These are phyloP conservation scores for Xylariaceae sp. DNA, from an alignment of 2,329 filamentous ascomycete genomes.

Conservation along the genomic window DNA sequence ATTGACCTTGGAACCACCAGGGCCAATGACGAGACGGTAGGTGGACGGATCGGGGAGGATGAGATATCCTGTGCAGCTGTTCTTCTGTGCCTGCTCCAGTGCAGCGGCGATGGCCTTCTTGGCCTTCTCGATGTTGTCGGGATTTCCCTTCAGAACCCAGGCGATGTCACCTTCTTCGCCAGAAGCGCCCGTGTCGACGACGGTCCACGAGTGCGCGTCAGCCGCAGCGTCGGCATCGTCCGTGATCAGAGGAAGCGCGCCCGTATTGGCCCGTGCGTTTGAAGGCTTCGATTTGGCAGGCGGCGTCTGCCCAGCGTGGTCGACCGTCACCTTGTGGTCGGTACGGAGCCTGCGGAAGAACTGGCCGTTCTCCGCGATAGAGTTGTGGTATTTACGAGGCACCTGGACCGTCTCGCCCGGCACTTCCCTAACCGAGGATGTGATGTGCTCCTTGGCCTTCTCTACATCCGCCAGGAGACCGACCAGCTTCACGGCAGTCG, in stretches of 20 bases:
- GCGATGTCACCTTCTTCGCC: slow-evolving; percentile 66
- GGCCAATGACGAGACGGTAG: slow-evolving; percentile 86
- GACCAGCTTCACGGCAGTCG: slow-evolving; percentile 79
- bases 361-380: slow-evolving; percentile 79
- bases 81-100: slow-evolving; percentile 64
- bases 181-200: slow-evolving; percentile 59
- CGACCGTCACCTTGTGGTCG: slow-evolving; percentile 82
- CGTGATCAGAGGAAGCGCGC: slow-evolving; percentile 81
- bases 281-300: slow-evolving; percentile 61
- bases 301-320: slow-evolving; percentile 75
- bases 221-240: slow-evolving; percentile 65
- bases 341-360: slow-evolving; percentile 88
- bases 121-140: slow-evolving; percentile 77
- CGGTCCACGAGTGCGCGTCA: slow-evolving; percentile 75
- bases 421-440: slow-evolving; percentile 72
- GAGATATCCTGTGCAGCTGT: slow-evolving; percentile 74
- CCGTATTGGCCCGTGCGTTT: slow-evolving; percentile 51
- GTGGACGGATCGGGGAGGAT: slow-evolving; percentile 83
- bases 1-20: slow-evolving; percentile 87
- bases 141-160: slow-evolving; percentile 78
- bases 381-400: slow-evolving; percentile 76
- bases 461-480: slow-evolving; percentile 75
- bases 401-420: slow-evolving; percentile 84
- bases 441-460: slow-evolving; percentile 81
- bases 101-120: slow-evolving; percentile 68